Evolutionary conservation across 2,329 filamentous ascomycete species (phyloP).

Genomic region (Dactylella cylindrospora): DNA sequence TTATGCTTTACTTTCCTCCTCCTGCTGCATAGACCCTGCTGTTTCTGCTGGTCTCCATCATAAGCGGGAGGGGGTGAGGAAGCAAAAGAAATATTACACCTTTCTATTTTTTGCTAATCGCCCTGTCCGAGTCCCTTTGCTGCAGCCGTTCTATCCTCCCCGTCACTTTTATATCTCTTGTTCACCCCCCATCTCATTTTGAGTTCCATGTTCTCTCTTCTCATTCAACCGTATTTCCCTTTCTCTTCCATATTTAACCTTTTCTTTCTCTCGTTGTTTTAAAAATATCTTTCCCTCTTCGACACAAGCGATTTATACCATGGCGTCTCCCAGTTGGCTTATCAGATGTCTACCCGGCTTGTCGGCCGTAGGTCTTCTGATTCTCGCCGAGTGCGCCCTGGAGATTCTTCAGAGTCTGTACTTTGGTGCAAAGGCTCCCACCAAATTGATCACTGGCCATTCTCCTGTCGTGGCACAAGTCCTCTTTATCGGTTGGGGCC

Average conservation of each 20-base stretch:
- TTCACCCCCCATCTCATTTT: constrained; percentile 14
- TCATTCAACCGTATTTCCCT: constrained; percentile 7
- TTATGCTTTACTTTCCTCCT: constrained; percentile 16
- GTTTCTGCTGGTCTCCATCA: constrained; percentile 21
- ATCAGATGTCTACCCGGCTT: constrained; percentile 47
- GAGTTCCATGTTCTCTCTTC: constrained; percentile 5
- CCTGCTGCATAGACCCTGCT: constrained; percentile 5
- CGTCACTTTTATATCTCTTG: constrained; percentile 23
- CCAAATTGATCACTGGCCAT: constrained; percentile 38
- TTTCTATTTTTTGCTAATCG: constrained; percentile 42
- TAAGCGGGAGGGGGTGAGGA: no score
- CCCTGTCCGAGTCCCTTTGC: constrained; percentile 14
- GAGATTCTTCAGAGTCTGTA: constrained; percentile 45
- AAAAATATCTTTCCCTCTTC: background rate
- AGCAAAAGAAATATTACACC: constrained; percentile 33
- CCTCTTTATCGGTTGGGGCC: constrained; percentile 66
- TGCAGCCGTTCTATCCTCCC: background rate
- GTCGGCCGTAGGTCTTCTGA: constrained; percentile 45
- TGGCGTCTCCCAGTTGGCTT: constrained; percentile 45
- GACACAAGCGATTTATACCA: constrained; percentile 1
- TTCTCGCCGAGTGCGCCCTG: constrained; percentile 46
- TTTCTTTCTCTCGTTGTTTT: constrained; percentile 5
- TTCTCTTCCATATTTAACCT: constrained; percentile 11
- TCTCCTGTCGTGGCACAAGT: constrained; percentile 33
- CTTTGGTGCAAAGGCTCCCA: constrained; percentile 26